Percentiles rank a stretch among this genome's conserved stretches.
Conservation (phyloP, 2,329 filamentous ascomycete species). For the Xylariaceae sp. region DNA sequence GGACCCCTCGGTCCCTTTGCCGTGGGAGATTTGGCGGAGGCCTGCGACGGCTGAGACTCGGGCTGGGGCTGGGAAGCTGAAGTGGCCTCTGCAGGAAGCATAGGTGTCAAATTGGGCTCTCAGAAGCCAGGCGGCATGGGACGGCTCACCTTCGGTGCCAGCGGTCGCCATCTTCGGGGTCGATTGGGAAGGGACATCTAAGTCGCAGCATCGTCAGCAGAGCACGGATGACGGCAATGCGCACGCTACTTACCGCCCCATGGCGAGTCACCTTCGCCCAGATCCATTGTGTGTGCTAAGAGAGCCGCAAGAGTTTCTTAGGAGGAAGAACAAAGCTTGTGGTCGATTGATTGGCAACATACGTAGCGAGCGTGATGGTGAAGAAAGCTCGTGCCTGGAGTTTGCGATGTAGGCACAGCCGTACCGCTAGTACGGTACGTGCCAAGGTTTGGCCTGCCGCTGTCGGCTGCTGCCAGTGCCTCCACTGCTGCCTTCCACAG, state of each 20-base stretch:
- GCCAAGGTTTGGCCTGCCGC: not conserved
- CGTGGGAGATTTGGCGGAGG: slow-evolving; percentile 20
- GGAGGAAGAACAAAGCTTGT: too few relatives aligned
- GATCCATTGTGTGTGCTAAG: slow-evolving; percentile 33
- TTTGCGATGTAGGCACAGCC: slow-evolving; percentile 4
- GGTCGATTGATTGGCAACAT: too few relatives aligned
- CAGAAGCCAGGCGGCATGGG: too few relatives aligned
- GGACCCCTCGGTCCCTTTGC: slow-evolving; percentile 21
- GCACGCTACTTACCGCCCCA: slow-evolving; percentile 41
- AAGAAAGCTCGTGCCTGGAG: slow-evolving; percentile 6
- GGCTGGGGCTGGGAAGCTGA: too few relatives aligned
- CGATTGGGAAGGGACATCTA: slow-evolving; percentile 35
- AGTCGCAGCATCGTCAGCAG: slow-evolving; percentile 9
- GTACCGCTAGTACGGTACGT: too few relatives aligned
- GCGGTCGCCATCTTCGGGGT: slow-evolving; percentile 21
- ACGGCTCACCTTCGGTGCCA: slow-evolving; percentile 9
- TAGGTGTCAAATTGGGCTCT: slow-evolving; percentile 9
- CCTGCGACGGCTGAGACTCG: slow-evolving; percentile 23
- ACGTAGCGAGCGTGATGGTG: too few relatives aligned
- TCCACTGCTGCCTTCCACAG: not conserved
- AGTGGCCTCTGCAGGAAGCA: slow-evolving; percentile 11
- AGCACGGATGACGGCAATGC: slow-evolving; percentile 13
- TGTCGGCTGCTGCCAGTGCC: not conserved
- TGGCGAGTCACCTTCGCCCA: slow-evolving; percentile 35
- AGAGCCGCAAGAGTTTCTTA: too few relatives aligned